phyloP scores from a whole-genome alignment of 78 protist genomes.

The Polysphondylium violaceum region DNA sequence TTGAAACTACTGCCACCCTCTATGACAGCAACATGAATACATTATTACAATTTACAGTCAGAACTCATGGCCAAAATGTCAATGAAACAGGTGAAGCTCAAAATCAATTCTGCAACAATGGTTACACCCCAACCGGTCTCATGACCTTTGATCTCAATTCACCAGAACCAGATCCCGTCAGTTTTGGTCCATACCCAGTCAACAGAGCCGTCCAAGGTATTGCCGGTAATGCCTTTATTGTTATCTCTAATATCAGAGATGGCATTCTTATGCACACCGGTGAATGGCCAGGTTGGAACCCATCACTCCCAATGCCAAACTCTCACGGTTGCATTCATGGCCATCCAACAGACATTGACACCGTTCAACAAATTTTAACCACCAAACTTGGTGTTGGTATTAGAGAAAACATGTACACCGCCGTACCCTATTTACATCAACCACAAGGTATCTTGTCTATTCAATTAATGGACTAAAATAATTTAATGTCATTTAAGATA shows the following conservation, averaged over 20 bases:
- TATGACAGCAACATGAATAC: constrained; percentile 48
- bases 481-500: neutral
- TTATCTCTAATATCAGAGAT: constrained; percentile 58
- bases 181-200: constrained; percentile 82
- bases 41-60: constrained; percentile 54
- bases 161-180: constrained; percentile 78
- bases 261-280: constrained; percentile 86
- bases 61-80: constrained; percentile 74
- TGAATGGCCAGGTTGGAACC: constrained; percentile 81
- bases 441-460: constrained; percentile 83
- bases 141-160: constrained; percentile 79
- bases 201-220: constrained; percentile 78
- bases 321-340: constrained; percentile 84
- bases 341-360: constrained; percentile 68
- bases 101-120: constrained; percentile 60
- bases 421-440: constrained; percentile 57
- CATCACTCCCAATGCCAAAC: constrained; percentile 82
- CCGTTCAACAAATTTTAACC: constrained; percentile 34
- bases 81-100: constrained; percentile 16
- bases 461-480: constrained; percentile 67
- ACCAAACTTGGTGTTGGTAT: constrained; percentile 62
- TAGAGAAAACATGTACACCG: constrained; percentile 57
- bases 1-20: constrained; percentile 76
- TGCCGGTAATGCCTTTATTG: constrained; percentile 71
- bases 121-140: constrained; percentile 83